Evolutionary conservation across 1,139 yeast genomes (phyloP), one percentile per base, ranked within the genome.

Genomic region (Hyphopichia buzzinii): DNA sequence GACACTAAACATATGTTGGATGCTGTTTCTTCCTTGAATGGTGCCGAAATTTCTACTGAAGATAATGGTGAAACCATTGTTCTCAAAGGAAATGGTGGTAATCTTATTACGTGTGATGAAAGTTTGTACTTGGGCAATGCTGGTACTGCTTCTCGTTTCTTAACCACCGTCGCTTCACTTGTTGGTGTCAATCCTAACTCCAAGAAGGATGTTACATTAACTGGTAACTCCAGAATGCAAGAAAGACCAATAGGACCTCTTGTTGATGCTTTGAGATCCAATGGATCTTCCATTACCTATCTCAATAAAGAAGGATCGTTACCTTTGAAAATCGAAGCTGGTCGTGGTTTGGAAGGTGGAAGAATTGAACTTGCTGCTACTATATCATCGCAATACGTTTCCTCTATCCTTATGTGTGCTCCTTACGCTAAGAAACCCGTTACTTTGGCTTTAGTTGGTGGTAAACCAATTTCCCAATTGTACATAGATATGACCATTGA

Each of bases 221-320:
- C 97, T 4, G 99, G 99, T 50, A 92, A 92, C 57, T 83, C 88
- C 30, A 79, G 99, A 62, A 92, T 92, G 98, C 95, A 92, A 63
- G 95, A 90, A 59, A 78, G 99, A 54, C 99, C 99, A 22, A 88
- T 88, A 51, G 97, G 96, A 21, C 97, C 98, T 4, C 74, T 92
- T 39, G 97, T 92, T 11, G 96, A 89, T 47, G 96, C 99, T 3
- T 72, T 92, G 46, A 74, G 82, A 40, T 62, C 76, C 7, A 92
- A 90, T 51, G 97, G 98, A 27, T 79, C 90, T 4, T 56, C 66
- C 10, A 77, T 92, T 38, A 79, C 77, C 21, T 92, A 87, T 55
- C 61, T 81, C 47, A 89, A 87, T 48, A 70, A 64, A 26, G 70
- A 74, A 44, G 97, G 96, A n/a, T 88, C 95, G 10, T 69, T 92